Evolutionary conservation across 331 rosid genomes (phyloP), one percentile per base, ranked within the genome.

Genomic region (Quercus phellos): DNA sequence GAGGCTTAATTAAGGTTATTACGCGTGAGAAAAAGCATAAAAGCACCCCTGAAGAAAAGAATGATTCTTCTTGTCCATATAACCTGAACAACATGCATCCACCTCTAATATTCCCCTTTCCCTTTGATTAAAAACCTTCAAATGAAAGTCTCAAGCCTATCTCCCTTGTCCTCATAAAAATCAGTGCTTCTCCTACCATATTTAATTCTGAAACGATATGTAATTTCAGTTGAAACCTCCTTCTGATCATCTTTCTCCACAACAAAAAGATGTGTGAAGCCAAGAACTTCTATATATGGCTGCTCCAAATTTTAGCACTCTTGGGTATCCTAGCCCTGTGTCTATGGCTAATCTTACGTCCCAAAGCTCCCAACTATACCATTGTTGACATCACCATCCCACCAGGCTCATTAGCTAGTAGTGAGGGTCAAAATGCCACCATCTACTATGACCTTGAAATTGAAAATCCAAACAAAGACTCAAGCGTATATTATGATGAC

Each of bases 321-420:
- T 51, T 87, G 54, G 86, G 90, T 29, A 68, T 82, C 30, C 61
- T 82, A 32, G 83, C 72, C 51, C 8, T 87, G 19, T 67, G 74
- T 42, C 78, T 84, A 34, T 87, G 90, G 90, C 74, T 84, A 18
- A 10, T 75, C 51, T 70, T 84, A 51, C 82, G 85, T 79, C 88
- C 88, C 35, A 70, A 46, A 55, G 18, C 56, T 24, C 87, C 88
- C 8, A 74, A 84, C 24, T 82, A 53, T 75, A 73, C 84, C 61
- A 60, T 87, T 26, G 3, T 30, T 7, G 80, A 24, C 75, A 6
- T 87, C 53, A 77, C 90, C 46, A 18, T 82, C 14, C 74, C 84
- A 4, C 70, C 29, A 5, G 29, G 77, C 76, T 75, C 80, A 12
- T 34, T 34, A 66, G 51, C 6, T 27, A 66, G 19, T 10, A 34